These are phyloP conservation scores for Astraeus odoratus DNA, from an alignment of 768 basidiomycete genomes.

Conservation along the genomic window DNA sequence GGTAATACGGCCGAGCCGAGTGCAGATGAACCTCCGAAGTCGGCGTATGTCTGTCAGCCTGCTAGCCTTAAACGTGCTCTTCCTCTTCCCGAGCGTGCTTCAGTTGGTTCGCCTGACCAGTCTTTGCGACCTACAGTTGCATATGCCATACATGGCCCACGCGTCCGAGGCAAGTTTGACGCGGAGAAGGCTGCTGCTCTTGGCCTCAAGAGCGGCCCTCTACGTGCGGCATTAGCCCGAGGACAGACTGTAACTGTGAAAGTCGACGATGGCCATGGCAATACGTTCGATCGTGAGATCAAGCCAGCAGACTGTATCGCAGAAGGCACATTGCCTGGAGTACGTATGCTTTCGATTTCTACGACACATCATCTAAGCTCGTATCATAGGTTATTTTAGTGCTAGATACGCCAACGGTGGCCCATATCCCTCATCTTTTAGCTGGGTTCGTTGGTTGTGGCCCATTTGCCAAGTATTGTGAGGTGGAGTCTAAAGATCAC, in stretches of 20 bases:
- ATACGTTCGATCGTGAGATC: slow-evolving; percentile 41
- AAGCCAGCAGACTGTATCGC: slow-evolving; percentile 55
- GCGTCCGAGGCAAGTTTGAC: slow-evolving; percentile 66
- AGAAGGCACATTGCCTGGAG: slow-evolving; percentile 43
- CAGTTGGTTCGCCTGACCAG: slow-evolving; percentile 12
- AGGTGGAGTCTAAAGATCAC: slow-evolving; percentile 36
- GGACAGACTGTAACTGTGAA: slow-evolving; percentile 59
- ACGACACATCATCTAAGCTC: neutral
- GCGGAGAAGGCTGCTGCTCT: slow-evolving; percentile 53
- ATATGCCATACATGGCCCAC: slow-evolving; percentile 48
- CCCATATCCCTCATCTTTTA: slow-evolving; percentile 47
- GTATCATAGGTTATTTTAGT: slow-evolving; percentile 50
- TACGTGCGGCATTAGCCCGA: slow-evolving; percentile 52
- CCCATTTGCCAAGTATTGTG: slow-evolving; percentile 44
- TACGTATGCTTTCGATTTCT: slow-evolving; percentile 17
- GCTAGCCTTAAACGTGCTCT: slow-evolving; percentile 12
- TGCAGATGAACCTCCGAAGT: slow-evolving; percentile 1
- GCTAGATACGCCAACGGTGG: slow-evolving; percentile 62
- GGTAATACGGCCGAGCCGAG: neutral
- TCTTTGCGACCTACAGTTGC: slow-evolving; percentile 34
- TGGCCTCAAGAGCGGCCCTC: slow-evolving; percentile 52
- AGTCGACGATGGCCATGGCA: slow-evolving; percentile 39
- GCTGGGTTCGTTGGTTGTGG: slow-evolving; percentile 39
- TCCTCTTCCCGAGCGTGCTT: slow-evolving; percentile 17
- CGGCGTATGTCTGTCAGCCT: slow-evolving; percentile 11